phyloP scores from a whole-genome alignment of 2,329 filamentous ascomycete genomes.

The Ophiostoma sp. region DNA sequence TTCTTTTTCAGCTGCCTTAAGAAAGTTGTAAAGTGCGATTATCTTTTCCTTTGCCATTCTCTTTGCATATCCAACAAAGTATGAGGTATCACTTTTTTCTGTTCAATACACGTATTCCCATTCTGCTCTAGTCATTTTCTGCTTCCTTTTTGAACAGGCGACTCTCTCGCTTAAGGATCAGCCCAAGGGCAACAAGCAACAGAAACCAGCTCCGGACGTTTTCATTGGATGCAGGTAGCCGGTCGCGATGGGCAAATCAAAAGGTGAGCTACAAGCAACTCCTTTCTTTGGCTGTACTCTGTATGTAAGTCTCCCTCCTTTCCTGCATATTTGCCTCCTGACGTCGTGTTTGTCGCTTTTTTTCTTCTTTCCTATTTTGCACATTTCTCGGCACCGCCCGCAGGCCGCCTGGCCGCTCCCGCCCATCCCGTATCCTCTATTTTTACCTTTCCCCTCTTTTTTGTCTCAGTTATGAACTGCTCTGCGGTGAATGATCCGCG shows the following conservation, averaged over 20 bases:
- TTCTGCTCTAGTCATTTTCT: not conserved
- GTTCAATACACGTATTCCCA: not conserved
- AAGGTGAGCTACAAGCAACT: not conserved
- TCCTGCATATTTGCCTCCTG: not conserved
- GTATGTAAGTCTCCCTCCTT: not conserved
- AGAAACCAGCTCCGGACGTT: not conserved
- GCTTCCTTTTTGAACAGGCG: not conserved
- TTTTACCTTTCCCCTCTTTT: no score
- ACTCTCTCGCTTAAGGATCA: slow-evolving; percentile 2
- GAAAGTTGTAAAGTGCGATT: not conserved
- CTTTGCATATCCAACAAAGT: not conserved
- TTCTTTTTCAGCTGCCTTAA: not conserved
- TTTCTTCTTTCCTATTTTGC: not conserved
- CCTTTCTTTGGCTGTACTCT: no score
- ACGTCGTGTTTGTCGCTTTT: not conserved
- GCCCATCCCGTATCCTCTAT: not conserved
- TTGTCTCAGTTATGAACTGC: not conserved
- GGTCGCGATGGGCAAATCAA: not conserved
- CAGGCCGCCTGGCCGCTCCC: not conserved
- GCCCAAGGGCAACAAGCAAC: not conserved
- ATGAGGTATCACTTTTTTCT: not conserved
- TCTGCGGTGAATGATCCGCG: not conserved
- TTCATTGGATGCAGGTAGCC: not conserved
- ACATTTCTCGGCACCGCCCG: not conserved
- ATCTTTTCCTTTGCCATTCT: not conserved